Conservation (phyloP, 208 protist species). For the Strigomonas oncopelti region DNA sequence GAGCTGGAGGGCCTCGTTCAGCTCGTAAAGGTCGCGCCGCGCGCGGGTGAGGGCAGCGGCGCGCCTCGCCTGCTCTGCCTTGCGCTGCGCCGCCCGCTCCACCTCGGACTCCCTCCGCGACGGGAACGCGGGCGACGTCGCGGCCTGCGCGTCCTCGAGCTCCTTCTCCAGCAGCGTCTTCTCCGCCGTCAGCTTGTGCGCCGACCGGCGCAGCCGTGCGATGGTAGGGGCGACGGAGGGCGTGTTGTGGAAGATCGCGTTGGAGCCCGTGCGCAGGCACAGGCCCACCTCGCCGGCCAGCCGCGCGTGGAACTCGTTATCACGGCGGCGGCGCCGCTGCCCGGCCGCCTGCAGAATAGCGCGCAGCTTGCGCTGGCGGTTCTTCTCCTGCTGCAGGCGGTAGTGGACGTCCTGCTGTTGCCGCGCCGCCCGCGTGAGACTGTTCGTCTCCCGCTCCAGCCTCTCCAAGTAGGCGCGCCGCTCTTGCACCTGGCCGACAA, state of each 20-base stretch:
- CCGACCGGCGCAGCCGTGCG: background rate
- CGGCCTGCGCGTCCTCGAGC: background rate
- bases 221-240: too few species aligned
- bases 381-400: background rate
- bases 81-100: background rate
- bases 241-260: too few species aligned
- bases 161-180: conserved; percentile 9
- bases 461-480: background rate
- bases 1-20: too few species aligned
- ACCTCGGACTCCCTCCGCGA: background rate
- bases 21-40: too few species aligned
- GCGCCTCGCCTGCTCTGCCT: background rate
- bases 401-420: background rate
- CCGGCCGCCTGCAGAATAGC: background rate
- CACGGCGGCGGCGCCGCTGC: background rate
- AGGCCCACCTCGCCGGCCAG: background rate
- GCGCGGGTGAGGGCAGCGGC: background rate
- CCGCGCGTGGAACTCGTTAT: background rate
- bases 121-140: background rate
- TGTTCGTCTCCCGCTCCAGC: background rate
- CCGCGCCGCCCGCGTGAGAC: background rate
- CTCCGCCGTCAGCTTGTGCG: background rate
- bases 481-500: background rate
- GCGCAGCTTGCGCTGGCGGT: background rate
- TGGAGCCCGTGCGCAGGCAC: background rate